Evolutionary conservation across 139 green algal species (phyloP).

Genomic region (Picochlorum sp.): DNA sequence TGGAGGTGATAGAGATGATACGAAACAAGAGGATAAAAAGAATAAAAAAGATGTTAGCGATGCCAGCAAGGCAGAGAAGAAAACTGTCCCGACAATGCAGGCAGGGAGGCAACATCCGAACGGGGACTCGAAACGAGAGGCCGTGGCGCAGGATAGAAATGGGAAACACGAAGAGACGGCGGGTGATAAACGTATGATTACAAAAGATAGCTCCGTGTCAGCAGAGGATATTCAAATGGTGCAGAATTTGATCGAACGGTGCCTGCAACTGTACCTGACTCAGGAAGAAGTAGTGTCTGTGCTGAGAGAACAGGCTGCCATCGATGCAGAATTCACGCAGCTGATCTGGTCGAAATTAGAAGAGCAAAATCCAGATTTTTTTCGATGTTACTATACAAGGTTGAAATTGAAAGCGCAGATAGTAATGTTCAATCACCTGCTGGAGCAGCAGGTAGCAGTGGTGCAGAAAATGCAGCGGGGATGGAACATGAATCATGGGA

Average conservation of each 20-base stretch:
- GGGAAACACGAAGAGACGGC: neutral
- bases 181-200: neutral
- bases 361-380: constrained; percentile 69
- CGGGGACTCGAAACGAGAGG: no score
- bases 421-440: constrained; percentile 86
- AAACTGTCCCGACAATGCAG: no score
- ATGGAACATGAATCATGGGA: neutral
- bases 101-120: no score
- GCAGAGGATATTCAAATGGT: constrained; percentile 76
- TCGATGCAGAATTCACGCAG: constrained; percentile 79
- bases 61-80: no score
- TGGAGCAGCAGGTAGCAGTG: constrained; percentile 70
- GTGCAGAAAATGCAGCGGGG: constrained; percentile 33
- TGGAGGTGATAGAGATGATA: no score
- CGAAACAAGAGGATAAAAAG: no score
- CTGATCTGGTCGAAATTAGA: constrained; percentile 91
- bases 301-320: constrained; percentile 53
- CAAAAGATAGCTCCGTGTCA: constrained; percentile 31
- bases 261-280: constrained; percentile 87
- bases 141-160: no score
- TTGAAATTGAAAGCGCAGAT: constrained; percentile 84
- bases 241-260: constrained; percentile 88
- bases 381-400: constrained; percentile 70
- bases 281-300: constrained; percentile 58
- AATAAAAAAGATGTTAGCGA: no score